Conservation (phyloP, 2,329 filamentous ascomycete species). For the Claviceps arundinis region DNA sequence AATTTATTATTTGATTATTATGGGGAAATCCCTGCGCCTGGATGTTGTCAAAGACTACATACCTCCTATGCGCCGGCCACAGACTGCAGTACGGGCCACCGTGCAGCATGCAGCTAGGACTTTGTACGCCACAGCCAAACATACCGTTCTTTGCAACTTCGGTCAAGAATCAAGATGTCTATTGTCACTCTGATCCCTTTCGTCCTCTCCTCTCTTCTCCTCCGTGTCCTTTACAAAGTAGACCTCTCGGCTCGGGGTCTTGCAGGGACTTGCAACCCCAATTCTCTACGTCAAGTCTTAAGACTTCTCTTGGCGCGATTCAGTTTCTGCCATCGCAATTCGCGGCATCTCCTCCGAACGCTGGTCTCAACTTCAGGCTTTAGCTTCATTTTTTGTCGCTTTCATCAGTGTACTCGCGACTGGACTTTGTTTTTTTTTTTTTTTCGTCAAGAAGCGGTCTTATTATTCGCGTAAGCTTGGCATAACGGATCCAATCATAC, state of each 20-base stretch:
- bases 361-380: background rate
- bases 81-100: background rate
- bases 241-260: too few relatives aligned
- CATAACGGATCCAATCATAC: background rate
- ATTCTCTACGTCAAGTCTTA: background rate
- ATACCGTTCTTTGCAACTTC: background rate
- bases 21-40: background rate
- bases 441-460: background rate
- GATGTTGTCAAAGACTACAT: background rate
- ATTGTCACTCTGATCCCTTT: background rate
- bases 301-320: background rate
- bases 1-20: background rate
- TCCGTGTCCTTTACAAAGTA: too few relatives aligned
- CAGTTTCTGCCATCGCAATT: background rate
- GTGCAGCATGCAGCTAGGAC: conserved; percentile 3
- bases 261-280: too few relatives aligned
- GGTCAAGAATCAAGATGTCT: background rate
- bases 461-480: conserved; percentile 1
- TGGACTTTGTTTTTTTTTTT: background rate
- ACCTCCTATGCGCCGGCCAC: conserved; percentile 1
- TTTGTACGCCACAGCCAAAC: conserved; percentile 2
- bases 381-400: background rate
- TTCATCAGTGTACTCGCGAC: background rate
- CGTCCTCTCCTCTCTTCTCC: background rate
- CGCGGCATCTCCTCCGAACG: background rate